These are phyloP conservation scores for Debaryomyces tyrocola DNA, from an alignment of 805 yeast genomes.

Conservation along the genomic window DNA sequence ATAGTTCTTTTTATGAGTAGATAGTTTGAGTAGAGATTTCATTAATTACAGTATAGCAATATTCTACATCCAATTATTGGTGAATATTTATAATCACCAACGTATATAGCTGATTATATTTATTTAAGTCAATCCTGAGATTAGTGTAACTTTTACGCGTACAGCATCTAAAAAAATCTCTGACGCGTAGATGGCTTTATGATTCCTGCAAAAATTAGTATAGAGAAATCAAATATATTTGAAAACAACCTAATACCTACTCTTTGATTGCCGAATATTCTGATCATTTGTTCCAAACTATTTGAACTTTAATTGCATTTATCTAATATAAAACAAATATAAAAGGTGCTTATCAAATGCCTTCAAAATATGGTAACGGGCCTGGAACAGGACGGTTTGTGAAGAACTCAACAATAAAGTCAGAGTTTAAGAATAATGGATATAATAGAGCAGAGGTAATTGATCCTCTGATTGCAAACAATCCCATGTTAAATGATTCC, in stretches of 20 bases:
- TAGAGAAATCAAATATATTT: too few relatives aligned
- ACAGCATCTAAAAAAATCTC: not conserved
- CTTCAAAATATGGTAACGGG: conserved; percentile 30
- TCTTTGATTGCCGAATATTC: too few relatives aligned
- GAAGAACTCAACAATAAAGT: conserved; percentile 32
- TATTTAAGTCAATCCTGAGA: too few relatives aligned
- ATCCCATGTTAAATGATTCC: conserved; percentile 39
- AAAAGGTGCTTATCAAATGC: not conserved
- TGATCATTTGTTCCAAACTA: too few relatives aligned
- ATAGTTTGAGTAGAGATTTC: conserved; percentile 6
- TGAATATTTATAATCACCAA: too few relatives aligned
- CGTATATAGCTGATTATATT: too few relatives aligned
- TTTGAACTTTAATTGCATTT: too few relatives aligned
- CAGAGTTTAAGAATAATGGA: conserved; percentile 18
- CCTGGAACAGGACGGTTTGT: conserved; percentile 55
- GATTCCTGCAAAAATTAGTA: too few relatives aligned
- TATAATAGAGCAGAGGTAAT: conserved; percentile 6
- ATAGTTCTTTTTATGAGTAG: conserved; percentile 69
- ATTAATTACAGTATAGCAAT: too few relatives aligned
- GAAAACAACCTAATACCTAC: too few relatives aligned
- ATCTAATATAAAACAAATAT: not conserved
- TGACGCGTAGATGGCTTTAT: not conserved
- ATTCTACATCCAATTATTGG: too few relatives aligned
- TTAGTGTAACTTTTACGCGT: not conserved
- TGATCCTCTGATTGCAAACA: conserved; percentile 17